These are phyloP conservation scores for Plantago elongata DNA, from an alignment of 257 asterid species.

Conservation along the genomic window DNA sequence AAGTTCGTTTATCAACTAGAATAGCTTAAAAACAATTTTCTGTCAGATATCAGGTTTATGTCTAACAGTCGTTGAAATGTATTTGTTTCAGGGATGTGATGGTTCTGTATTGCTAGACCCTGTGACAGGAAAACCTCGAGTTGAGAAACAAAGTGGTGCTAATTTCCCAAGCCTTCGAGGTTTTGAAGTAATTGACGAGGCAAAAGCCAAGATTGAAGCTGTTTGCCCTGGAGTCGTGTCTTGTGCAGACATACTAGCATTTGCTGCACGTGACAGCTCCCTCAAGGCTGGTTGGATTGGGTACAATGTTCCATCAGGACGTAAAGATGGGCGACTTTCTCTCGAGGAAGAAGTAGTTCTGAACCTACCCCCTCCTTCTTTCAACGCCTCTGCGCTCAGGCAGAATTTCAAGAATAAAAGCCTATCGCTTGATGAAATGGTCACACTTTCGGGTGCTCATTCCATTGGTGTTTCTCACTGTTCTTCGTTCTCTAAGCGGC, in stretches of 20 bases:
- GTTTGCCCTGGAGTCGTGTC: conserved; percentile 42
- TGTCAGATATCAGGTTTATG: conserved; percentile 14
- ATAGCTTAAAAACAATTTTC: too few species aligned
- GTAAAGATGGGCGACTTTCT: conserved; percentile 47
- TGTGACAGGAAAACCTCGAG: conserved; percentile 22
- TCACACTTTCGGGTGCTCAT: conserved; percentile 59
- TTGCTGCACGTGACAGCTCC: conserved; percentile 56
- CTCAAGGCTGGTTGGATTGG: conserved; percentile 31
- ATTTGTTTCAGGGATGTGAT: conserved; percentile 47
- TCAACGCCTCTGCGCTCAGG: conserved; percentile 26
- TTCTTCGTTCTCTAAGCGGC: conserved; percentile 33
- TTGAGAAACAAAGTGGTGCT: conserved; percentile 35
- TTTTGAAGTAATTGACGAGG: conserved; percentile 48
- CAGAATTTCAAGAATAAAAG: conserved; percentile 42
- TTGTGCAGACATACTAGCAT: conserved; percentile 52
- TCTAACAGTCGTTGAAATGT: not conserved
- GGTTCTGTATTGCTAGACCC: conserved; percentile 41
- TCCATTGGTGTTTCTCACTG: conserved; percentile 52
- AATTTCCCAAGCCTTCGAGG: conserved; percentile 48
- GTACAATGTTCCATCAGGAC: conserved; percentile 42
- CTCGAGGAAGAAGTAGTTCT: conserved; percentile 23
- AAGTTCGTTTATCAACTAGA: too few species aligned
- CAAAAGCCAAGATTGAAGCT: conserved; percentile 40
- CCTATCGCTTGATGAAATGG: conserved; percentile 56
- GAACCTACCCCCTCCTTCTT: conserved; percentile 45